Base-by-base conservation (phyloP, 805 yeast species). In the Nakazawaea wickerhamii region DNA sequence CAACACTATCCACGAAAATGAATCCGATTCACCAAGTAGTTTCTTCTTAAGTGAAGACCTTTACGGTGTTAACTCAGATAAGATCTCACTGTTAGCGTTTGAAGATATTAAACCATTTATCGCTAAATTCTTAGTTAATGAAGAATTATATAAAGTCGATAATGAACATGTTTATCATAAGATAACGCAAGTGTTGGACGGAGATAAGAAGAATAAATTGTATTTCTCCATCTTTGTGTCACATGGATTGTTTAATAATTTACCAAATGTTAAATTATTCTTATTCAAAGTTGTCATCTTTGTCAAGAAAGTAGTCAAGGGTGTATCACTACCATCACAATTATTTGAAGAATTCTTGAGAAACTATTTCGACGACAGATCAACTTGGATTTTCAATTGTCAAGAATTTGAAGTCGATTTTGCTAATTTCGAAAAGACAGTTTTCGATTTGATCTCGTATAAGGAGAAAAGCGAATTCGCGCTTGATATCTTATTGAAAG, bases 151-250 rank as follows among this genome's bases (percentile, higher is more conserved):
- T 42, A 61, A 67, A 17, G 58, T 79, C 48, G 89, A 81, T 49
- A 61, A 61, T 26, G 58, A 64, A 20, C 78, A 75, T 52, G 58
- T 77, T 46, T 57, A 68, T 42, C 46, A 61, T 48, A 49, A 53
- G 22, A 59, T 71, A 43, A 59, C 43, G 39, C 47, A 49, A 9
- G 38, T 65, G 22, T 53, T 73, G 4, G 65, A 68, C 33, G 67
- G 65, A 20, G 80, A 81, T 55, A 75, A 72, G 51, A 78, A 74
- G 46, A 55, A 73, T 33, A 72, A 75, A 44, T 63, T 82, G 5
- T 67, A 74, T 35, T 59, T 81, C 41, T 74, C 89, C 0, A 84
- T 81, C 50, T 68, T 87, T 53, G 76, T 83, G 15, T 78, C 82
- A 43, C 93, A 88, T 59, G 84, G 86, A 54, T 57, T 66, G 30